Evolutionary conservation across 192 early-diverging fungal genomes (phyloP), one percentile per base, ranked within the genome.

Genomic region (Coemansia sp.): DNA sequence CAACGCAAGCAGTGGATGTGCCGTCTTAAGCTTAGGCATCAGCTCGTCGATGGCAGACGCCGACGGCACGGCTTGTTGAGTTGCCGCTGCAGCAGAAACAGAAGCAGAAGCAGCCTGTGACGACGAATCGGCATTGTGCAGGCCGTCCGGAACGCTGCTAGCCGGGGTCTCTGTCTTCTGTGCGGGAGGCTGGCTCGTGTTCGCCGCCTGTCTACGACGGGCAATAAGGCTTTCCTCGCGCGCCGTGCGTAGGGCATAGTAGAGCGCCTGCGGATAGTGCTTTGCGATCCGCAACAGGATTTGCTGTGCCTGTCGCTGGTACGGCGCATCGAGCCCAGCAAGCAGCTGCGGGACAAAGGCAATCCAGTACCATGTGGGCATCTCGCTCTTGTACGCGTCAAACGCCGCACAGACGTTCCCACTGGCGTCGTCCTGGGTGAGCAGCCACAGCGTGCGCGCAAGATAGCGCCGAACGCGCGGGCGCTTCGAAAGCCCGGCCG

Each of bases 351-450:
- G 96, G 55, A 99, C 95, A 66, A 97, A 97, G 0, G 92, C 95
- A 60, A 95, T 94, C 98, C 98, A 99, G 82, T 96, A 95, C 96
- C 94, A 97, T 13, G 91, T 85, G 15, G 93, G 93, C 60, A 89
- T 85, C 33, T 98, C 97, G 22, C 89, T 88, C 65, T 95, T 96
- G 85, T 92, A 96, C 2, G 85, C 85, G 53, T 96, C 92, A 69
- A 93, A 95, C 5, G 90, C 89, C 19, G 87, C 85, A 52, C 88
- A 84, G 38, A 99, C 86, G 19, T 81, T 88, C 3, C 89, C 88
- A 50, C 86, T 72, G 10, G 83, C 83, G 75, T 97, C 92, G 75
- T 94, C 91, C 75, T 95, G 87, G 59, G 92, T 86, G 60, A 99
- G 86, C 50, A 99, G 74, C 95, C 95, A 99, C 59, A 98, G 86